These are phyloP conservation scores for Flaveria brownii DNA, from an alignment of 129 eudicot species.

Conservation along the genomic window DNA sequence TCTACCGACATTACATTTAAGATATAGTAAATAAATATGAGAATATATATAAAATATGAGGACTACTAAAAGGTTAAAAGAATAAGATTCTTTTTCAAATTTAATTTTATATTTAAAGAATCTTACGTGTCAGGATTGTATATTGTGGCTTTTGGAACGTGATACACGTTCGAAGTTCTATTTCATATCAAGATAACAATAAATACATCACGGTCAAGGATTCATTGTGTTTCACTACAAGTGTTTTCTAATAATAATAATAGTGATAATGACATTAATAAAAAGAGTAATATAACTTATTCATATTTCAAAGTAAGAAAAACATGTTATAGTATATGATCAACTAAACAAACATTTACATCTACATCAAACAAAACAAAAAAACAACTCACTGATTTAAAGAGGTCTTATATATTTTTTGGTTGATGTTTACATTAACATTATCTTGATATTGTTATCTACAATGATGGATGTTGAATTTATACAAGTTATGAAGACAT, in stretches of 20 bases:
- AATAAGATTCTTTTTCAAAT: no score
- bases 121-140: not conserved
- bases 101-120: no score
- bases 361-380: slow-evolving; percentile 10
- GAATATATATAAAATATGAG: no score
- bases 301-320: not conserved
- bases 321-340: not conserved
- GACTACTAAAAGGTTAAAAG: no score
- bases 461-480: not conserved
- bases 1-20: no score
- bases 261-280: not conserved
- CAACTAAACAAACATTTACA: not conserved
- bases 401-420: not conserved
- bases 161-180: not conserved
- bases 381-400: not conserved
- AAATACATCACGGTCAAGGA: not conserved
- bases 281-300: not conserved
- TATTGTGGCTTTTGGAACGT: slow-evolving; percentile 3
- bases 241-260: not conserved
- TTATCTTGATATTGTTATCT: not conserved
- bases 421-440: not conserved
- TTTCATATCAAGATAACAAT: not conserved
- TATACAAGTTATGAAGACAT: not conserved
- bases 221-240: not conserved
- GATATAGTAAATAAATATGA: no score